Conservation (phyloP, 2,329 filamentous ascomycete species). For the Lasiodiplodia gonubiensis region DNA sequence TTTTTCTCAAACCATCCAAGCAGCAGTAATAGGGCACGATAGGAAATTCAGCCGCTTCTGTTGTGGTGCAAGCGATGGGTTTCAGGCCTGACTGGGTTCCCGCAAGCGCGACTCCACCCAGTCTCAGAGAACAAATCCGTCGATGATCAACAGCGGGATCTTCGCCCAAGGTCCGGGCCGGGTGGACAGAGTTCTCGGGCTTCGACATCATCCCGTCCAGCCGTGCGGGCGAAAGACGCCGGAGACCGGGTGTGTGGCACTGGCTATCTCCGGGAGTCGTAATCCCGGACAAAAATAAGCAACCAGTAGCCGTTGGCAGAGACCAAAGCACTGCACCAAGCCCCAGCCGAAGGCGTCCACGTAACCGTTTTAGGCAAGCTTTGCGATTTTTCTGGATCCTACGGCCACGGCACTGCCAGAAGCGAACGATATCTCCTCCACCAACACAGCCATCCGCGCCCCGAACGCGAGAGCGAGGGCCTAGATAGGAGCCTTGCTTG, state of each 20-base stretch:
- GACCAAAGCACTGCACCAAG: slow-evolving; percentile 23
- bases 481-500: slow-evolving; percentile 13
- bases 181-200: not conserved
- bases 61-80: not conserved
- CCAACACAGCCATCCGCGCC: slow-evolving; percentile 1
- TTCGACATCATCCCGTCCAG: slow-evolving; percentile 7
- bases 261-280: slow-evolving; percentile 16
- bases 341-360: slow-evolving; percentile 10
- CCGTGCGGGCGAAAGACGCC: not conserved
- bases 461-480: slow-evolving; percentile 23
- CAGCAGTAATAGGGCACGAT: not conserved
- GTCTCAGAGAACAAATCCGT: slow-evolving; percentile 4
- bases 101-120: not conserved
- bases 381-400: slow-evolving; percentile 17
- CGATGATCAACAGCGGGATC: slow-evolving; percentile 10
- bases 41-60: not conserved
- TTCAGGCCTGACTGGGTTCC: not conserved
- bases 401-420: not conserved
- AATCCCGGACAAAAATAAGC: slow-evolving; percentile 11
- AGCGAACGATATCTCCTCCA: slow-evolving; percentile 8
- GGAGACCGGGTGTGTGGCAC: slow-evolving; percentile 15
- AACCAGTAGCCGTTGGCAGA: slow-evolving; percentile 16
- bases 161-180: slow-evolving; percentile 13
- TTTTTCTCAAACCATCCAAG: not conserved
- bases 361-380: slow-evolving; percentile 2